Percentiles rank a stretch among this genome's conserved stretches.
These are phyloP conservation scores for Cercospora citrullina DNA, from an alignment of 2,329 filamentous ascomycete species.

Conservation along the genomic window DNA sequence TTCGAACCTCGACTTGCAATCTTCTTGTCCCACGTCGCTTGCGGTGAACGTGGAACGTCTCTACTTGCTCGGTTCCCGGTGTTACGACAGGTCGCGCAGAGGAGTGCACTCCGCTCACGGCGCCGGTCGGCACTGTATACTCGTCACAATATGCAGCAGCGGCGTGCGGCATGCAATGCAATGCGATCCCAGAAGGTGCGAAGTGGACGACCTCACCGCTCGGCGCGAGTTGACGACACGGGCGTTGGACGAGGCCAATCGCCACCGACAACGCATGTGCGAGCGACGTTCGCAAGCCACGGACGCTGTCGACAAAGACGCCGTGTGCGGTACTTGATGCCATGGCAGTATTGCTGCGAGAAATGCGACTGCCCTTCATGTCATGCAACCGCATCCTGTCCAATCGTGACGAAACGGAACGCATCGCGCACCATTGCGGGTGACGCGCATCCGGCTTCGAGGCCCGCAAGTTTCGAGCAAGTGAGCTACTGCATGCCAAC, in stretches of 20 bases:
- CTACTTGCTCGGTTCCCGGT: background rate
- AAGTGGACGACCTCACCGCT: background rate
- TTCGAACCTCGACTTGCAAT: background rate
- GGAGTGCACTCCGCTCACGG: background rate
- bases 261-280: background rate
- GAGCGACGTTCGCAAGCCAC: background rate
- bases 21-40: background rate
- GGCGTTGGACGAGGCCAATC: background rate
- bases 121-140: background rate
- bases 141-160: background rate
- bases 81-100: background rate
- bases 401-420: background rate
- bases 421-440: background rate
- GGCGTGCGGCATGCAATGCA: background rate
- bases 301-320: background rate
- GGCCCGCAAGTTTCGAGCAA: background rate
- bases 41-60: background rate
- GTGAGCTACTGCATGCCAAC: slow-evolving; percentile 11
- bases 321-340: background rate
- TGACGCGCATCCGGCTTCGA: background rate
- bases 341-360: background rate
- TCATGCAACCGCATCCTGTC: background rate
- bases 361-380: background rate
- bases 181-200: background rate
- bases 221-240: background rate